Evolutionary conservation across 176 grass and related monocot genomes (phyloP), one percentile per base, ranked within the genome.

Genomic region (Eleusine coracana): DNA sequence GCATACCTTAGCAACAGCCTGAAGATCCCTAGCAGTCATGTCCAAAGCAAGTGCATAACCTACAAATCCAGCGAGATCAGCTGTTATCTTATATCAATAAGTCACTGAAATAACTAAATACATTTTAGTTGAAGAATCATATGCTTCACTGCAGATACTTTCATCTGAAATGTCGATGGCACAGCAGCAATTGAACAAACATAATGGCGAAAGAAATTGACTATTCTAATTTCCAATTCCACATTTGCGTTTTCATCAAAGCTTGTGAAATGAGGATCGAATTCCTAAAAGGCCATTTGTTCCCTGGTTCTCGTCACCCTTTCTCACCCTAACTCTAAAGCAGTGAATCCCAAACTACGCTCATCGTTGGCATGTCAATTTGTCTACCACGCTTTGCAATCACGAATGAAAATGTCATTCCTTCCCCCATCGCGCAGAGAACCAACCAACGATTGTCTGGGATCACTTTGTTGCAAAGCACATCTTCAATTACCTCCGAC

Each of bases 11-110:
- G 91, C 92, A 23, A 21, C 52, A 61, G 87, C 86, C 61, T 98
- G 96, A 83, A 95, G 94, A 69, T 98, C 96, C 81, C 93, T 92
- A 80, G 96, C 96, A 70, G 96, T 98, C 96, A 98, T 98, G 83
- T 98, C 96, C 91, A 95, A 90, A 78, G 92, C 96, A 80, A 98
- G 87, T 34, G 96, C 96, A 81, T 98, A 98, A 75, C 96, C 96
- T 95, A 70, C 54, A 85, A 74, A 75, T 45, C 37, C 52, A 74
- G 83, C 27, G 17, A 77, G 17, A 42, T 6, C 71, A 84, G 8
- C 14, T 44, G 7, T 61, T 65, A 39, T 68, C 10, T 70, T 18
- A 85, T 55, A 77, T 48, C 69, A 77, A 42, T 12, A 58, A 71
- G 1, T 73, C 70, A 20, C 37, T 48, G 17, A 28, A 65, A 76